Evolutionary conservation across 306 rosid species (phyloP), one percentile per base, ranked within the genome.

Genomic region (Lathyrus sativus): DNA sequence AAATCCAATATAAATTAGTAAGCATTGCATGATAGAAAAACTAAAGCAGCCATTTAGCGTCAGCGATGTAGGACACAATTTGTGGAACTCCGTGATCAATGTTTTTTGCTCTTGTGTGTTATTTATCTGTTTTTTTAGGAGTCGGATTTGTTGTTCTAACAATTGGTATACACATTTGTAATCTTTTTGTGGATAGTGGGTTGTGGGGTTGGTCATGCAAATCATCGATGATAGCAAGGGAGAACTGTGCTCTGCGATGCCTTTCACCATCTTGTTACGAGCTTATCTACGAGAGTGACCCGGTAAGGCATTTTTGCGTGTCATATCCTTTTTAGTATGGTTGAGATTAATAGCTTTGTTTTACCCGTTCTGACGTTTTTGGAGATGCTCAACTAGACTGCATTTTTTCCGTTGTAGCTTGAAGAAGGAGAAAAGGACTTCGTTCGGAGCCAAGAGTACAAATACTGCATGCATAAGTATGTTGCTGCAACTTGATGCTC

Each of bases 351-450:
- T 46, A 6, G 3, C 46, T 29, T 74, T 63, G 10, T 22, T 11
- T 58, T 62, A 33, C 2, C 38, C 38, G 17, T 31, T 74, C 37
- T 54, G 70, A 65, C 35, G 2, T 71, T 58, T 58, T 37, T 56
- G 29, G 15, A 18, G 55, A 43, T 71, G 31, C 74, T 45, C 19
- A 71, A 67, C 64, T 63, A 55, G 22, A 6, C 53, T 76, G 48
- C 54, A 6, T 33, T 46, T 67, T 33, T 33, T 50, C 39, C 22
- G 5, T 74, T 85, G 82, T 76, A 92, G 98, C 96, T 89, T 11
- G 98, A 92, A 75, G 98, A 90, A 72, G 98, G 98, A 76, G 98
- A 90, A 74, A 92, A 90, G 66, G 98, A 92, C 81, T 81, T 81
- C 7, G 11, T 59, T 71, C 87, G 98, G 55, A 67, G 96, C 70